Evolutionary conservation across 352 stramenopile genomes (phyloP).

Genomic region (Globisporangium abappressorium): DNA sequence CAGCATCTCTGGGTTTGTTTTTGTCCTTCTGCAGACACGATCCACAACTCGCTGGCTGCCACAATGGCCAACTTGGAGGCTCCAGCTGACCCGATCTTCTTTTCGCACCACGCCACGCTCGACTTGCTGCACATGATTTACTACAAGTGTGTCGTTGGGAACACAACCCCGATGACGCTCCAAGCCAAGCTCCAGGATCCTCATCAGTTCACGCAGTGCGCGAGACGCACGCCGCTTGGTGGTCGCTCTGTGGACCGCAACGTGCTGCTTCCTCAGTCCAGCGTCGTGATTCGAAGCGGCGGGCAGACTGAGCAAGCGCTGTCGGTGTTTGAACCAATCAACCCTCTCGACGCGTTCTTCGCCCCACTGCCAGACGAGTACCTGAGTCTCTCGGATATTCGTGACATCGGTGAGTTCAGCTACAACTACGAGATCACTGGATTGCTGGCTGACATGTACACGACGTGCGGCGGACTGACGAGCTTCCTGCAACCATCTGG

Average conservation of each 20-base stretch:
- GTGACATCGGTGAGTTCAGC: slow-evolving; percentile 68
- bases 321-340: slow-evolving; percentile 56
- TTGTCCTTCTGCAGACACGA: slow-evolving; percentile 46
- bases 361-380: slow-evolving; percentile 57
- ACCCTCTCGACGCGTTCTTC: slow-evolving; percentile 58
- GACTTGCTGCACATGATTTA: slow-evolving; percentile 85
- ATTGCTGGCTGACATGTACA: slow-evolving; percentile 69
- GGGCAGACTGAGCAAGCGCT: slow-evolving; percentile 32
- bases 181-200: slow-evolving; percentile 58
- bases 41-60: slow-evolving; percentile 69
- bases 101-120: slow-evolving; percentile 79
- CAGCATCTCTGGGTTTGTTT: slow-evolving; percentile 8
- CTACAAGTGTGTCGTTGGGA: slow-evolving; percentile 77
- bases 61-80: slow-evolving; percentile 74
- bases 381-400: slow-evolving; percentile 66
- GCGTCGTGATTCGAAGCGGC: slow-evolving; percentile 47
- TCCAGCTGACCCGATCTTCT: slow-evolving; percentile 85
- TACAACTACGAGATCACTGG: slow-evolving; percentile 87
- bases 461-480: slow-evolving; percentile 53
- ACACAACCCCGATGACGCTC: slow-evolving; percentile 47
- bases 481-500: slow-evolving; percentile 19
- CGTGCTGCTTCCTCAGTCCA: slow-evolving; percentile 59
- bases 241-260: slow-evolving; percentile 37
- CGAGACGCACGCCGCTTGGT: slow-evolving; percentile 34
- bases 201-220: slow-evolving; percentile 56